A percentile compares a stretch with the other conserved stretches of the same genome.
Evolutionary conservation across 164 flowering plant genomes (phyloP).

Genomic region (Paratinospora sagittata): DNA sequence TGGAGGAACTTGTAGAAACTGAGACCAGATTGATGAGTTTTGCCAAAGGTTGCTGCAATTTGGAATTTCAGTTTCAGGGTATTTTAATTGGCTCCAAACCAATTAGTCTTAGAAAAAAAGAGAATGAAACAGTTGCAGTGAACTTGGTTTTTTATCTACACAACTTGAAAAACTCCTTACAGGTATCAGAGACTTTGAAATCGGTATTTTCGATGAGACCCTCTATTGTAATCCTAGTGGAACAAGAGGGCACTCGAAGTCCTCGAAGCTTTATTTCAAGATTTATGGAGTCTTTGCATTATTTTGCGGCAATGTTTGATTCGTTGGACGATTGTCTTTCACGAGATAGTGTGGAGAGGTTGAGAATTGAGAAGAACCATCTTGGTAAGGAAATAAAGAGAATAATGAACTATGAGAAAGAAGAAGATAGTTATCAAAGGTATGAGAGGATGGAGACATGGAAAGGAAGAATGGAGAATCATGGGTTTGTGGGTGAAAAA

Average conservation of each 20-base stretch:
- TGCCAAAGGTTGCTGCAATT: slow-evolving; percentile 40
- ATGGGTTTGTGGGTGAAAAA: slow-evolving; percentile 44
- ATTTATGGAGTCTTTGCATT: slow-evolving; percentile 71
- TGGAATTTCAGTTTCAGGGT: slow-evolving; percentile 54
- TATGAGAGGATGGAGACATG: slow-evolving; percentile 52
- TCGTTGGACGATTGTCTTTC: slow-evolving; percentile 69
- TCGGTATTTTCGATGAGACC: slow-evolving; percentile 39
- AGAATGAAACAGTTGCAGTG: slow-evolving; percentile 56
- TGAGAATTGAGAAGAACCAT: slow-evolving; percentile 58
- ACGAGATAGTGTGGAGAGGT: slow-evolving; percentile 43
- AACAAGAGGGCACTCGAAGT: slow-evolving; percentile 50
- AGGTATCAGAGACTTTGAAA: slow-evolving; percentile 43
- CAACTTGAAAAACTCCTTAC: slow-evolving; percentile 23
- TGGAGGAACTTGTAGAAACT: slow-evolving; percentile 54
- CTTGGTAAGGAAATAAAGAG: slow-evolving; percentile 60
- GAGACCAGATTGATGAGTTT: slow-evolving; percentile 52
- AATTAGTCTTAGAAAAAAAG: slow-evolving; percentile 22
- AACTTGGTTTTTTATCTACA: slow-evolving; percentile 50
- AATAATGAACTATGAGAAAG: slow-evolving; percentile 38
- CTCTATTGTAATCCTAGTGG: slow-evolving; percentile 45
- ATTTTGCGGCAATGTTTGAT: slow-evolving; percentile 74
- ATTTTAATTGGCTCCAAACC: slow-evolving; percentile 37
- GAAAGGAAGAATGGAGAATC: slow-evolving; percentile 57
- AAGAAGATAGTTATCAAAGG: slow-evolving; percentile 18
- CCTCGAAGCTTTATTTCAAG: slow-evolving; percentile 47